Conservation (phyloP, 768 basidiomycete species). For the Kockovaella imperatae region DNA sequence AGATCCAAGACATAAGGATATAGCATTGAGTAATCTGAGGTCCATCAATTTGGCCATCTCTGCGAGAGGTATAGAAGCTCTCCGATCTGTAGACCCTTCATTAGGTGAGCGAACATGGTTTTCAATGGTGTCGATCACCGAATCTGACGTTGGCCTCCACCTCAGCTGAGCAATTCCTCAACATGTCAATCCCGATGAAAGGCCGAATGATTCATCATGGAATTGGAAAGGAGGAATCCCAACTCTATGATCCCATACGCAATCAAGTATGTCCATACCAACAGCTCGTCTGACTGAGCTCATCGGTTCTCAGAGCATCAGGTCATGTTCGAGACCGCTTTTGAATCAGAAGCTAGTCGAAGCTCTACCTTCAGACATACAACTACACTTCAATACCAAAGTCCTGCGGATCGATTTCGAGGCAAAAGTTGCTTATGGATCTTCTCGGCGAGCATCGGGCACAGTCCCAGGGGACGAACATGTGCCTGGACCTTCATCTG, state of each 20-base stretch:
- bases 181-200: conserved; percentile 81
- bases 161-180: conserved; percentile 48
- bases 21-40: conserved; percentile 47
- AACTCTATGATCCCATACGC: conserved; percentile 70
- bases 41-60: conserved; percentile 97
- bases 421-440: conserved; percentile 18
- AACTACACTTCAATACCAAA: conserved; percentile 72
- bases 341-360: conserved; percentile 80
- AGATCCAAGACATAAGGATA: conserved; percentile 37
- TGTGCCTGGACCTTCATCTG: conserved; percentile 21
- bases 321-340: conserved; percentile 81
- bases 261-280: conserved; percentile 60
- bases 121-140: not conserved
- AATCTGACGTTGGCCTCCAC: conserved; percentile 34
- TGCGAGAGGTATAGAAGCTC: conserved; percentile 79
- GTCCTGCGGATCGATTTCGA: conserved; percentile 70
- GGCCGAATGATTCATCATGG: conserved; percentile 88
- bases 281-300: conserved; percentile 55
- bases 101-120: conserved; percentile 24
- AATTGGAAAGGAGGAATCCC: conserved; percentile 66
- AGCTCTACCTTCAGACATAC: conserved; percentile 61
- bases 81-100: conserved; percentile 63
- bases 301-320: conserved; percentile 61
- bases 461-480: conserved; percentile 26
- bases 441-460: not conserved